Evolutionary conservation across 352 stramenopile genomes (phyloP), one percentile per base, ranked within the genome.

Genomic region (Hyaloperonospora brassicae): DNA sequence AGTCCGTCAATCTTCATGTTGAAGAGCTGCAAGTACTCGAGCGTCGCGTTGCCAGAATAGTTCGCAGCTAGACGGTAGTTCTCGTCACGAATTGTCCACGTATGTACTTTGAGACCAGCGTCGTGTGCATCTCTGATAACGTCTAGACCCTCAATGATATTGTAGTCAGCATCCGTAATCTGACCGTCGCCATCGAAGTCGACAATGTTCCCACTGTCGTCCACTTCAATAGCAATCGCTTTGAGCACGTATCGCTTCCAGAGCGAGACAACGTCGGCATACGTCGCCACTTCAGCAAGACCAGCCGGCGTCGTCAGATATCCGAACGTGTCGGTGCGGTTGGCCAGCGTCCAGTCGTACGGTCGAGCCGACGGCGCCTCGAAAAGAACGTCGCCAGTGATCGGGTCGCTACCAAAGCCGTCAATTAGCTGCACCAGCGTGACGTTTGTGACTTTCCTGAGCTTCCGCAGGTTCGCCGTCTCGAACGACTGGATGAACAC

Each of bases 361-460:
- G 65, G 81, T 7, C 49, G 68, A 52, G 59, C 66, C 31, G 49
- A 72, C 62, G 77, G 75, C 42, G 64, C 52, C 43, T 73, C 62
- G 41, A 70, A 70, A 11, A 67, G 46, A 30, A 87, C 65, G 30
- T 74, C 68, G 21, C 73, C 75, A 48, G 81, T 84, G 34, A 84
- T 52, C 23, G 70, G 68, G 42, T 89, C 72, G 41, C 63, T 73
- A 45, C 61, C 81, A 55, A 64, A 63, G 51, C 60, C 64, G 45
- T 91, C 79, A 52, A 93, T 73, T 24, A 86, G 84, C 73, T 96
- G 83, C 27, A 90, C 70, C 24, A 96, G 78, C 58, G 71, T 89
- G 55, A 87, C 52, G 54, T 79, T 79, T 30, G 85, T 82, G 21
- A 74, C 54, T 24, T 78, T 56, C 61, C 79, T 85, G 23, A 89